Evolutionary conservation across 106 monocot genomes (phyloP).

Genomic region (Gastrodia elata): DNA sequence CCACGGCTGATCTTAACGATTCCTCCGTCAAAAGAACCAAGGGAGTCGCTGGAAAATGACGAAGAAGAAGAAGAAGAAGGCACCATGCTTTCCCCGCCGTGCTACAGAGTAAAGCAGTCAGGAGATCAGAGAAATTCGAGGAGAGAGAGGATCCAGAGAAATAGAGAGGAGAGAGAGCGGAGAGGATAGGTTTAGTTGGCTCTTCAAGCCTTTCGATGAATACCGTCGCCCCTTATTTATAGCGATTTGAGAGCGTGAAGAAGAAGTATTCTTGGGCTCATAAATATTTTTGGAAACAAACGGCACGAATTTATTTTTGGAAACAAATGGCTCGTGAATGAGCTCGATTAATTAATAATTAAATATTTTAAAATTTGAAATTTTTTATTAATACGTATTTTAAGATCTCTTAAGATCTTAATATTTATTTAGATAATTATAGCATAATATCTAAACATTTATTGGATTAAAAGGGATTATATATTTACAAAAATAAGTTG

Average conservation of each 20-base stretch:
- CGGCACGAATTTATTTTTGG: no score
- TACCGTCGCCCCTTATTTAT: not conserved
- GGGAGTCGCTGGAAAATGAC: conserved; percentile 4
- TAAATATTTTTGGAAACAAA: no score
- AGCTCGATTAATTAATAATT: no score
- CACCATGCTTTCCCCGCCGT: not conserved
- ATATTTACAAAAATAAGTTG: no score
- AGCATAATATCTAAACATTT: no score
- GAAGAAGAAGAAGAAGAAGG: conserved; percentile 9
- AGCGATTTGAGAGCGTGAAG: not conserved
- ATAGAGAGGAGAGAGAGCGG: not conserved
- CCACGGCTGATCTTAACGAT: not conserved
- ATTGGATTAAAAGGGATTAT: no score
- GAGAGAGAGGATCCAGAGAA: not conserved
- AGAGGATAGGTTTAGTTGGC: not conserved
- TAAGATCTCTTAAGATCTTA: no score
- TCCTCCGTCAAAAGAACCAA: not conserved
- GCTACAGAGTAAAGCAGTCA: not conserved
- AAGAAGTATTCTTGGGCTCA: no score
- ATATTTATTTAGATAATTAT: no score
- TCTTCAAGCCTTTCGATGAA: not conserved
- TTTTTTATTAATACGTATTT: no score
- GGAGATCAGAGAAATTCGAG: not conserved
- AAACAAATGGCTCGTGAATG: no score
- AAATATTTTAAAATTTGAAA: no score